Evolutionary conservation across 2,329 filamentous ascomycete genomes (phyloP).

Genomic region (Cercospora sesami): DNA sequence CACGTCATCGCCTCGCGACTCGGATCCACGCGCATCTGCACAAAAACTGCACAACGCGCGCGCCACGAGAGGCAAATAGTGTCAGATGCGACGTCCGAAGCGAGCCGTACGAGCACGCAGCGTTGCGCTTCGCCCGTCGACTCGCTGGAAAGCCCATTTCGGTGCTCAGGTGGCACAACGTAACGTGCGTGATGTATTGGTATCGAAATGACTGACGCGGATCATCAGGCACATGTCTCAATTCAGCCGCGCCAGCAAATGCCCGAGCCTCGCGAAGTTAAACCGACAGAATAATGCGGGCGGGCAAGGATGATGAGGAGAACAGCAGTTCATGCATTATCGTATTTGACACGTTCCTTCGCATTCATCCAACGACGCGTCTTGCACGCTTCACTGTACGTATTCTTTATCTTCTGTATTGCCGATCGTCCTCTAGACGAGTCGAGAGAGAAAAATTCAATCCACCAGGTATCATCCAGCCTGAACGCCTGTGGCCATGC

Average conservation of each 20-base stretch:
- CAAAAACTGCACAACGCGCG: not conserved
- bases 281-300: not conserved
- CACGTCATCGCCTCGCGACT: constrained; percentile 11
- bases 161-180: not conserved
- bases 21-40: constrained; percentile 9
- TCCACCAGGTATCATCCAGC: constrained; percentile 14
- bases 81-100: not conserved
- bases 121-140: not conserved
- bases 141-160: not conserved
- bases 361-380: not conserved
- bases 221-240: constrained; percentile 15
- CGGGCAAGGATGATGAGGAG: not conserved
- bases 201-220: constrained; percentile 4
- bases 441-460: not conserved
- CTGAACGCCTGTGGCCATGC: constrained; percentile 16
- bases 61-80: not conserved
- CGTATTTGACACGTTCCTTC: not conserved
- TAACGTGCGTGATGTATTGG: constrained; percentile 1
- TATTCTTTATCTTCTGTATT: constrained; percentile 13
- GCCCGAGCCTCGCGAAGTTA: not conserved
- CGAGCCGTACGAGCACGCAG: not conserved
- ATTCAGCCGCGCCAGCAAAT: constrained; percentile 8
- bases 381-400: constrained; percentile 12
- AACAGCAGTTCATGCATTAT: constrained; percentile 3
- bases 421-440: constrained; percentile 8